Conservation (phyloP, 495 filamentous ascomycete species). For the Hyaloscypha hepaticicola region DNA sequence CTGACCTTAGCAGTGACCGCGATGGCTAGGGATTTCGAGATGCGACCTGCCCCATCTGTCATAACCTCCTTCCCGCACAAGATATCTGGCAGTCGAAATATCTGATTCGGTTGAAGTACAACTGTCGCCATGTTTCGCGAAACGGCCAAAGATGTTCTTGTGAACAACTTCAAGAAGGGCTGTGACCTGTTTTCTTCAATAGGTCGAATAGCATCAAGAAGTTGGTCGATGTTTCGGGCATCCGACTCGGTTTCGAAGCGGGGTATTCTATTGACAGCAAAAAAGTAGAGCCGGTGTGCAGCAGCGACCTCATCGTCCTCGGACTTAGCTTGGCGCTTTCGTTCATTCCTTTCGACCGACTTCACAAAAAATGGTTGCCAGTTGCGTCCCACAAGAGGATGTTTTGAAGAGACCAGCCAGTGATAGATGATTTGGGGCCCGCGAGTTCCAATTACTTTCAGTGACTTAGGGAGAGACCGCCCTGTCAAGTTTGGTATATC, state of each 20-base stretch:
- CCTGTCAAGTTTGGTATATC: slow-evolving; percentile 25
- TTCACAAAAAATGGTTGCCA: slow-evolving; percentile 29
- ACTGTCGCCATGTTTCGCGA: slow-evolving; percentile 51
- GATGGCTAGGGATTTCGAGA: slow-evolving; percentile 63
- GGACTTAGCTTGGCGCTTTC: slow-evolving; percentile 18
- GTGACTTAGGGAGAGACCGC: slow-evolving; percentile 11
- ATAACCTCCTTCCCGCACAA: slow-evolving; percentile 50
- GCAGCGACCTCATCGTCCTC: slow-evolving; percentile 10
- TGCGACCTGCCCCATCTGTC: slow-evolving; percentile 79
- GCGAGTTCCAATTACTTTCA: slow-evolving; percentile 2
- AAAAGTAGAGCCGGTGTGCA: slow-evolving; percentile 49
- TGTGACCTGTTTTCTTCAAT: slow-evolving; percentile 40
- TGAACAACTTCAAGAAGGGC: slow-evolving; percentile 52
- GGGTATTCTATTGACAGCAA: slow-evolving; percentile 50
- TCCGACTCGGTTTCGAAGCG: slow-evolving; percentile 13
- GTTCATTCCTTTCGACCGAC: slow-evolving; percentile 17
- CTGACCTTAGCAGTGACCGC: slow-evolving; percentile 56
- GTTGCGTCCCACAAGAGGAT: slow-evolving; percentile 17
- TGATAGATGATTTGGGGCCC: slow-evolving; percentile 15
- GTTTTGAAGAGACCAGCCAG: slow-evolving; percentile 25
- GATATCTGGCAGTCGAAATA: slow-evolving; percentile 38
- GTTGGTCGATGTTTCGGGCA: slow-evolving; percentile 31
- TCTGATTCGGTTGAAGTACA: slow-evolving; percentile 42
- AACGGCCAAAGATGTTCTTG: slow-evolving; percentile 38
- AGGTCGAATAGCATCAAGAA: slow-evolving; percentile 55